Percentiles rank a stretch among this genome's conserved stretches.
Conservation (phyloP, 371 early-diverging fungal genomes). For the Mucor circinelloides region DNA sequence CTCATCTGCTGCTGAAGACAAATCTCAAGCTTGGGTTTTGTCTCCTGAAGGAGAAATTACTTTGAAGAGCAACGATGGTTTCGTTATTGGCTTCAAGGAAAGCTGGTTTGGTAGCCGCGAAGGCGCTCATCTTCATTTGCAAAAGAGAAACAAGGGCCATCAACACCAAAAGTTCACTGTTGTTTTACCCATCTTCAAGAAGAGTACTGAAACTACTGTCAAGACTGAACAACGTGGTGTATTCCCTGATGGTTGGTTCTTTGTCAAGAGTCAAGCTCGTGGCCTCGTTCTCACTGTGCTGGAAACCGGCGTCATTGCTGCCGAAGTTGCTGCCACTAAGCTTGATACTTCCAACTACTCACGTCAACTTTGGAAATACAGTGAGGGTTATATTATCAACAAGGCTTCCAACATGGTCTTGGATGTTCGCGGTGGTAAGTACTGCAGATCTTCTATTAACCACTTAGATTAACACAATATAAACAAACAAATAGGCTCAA, state of each 20-base stretch:
- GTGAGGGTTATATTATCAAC: conserved; percentile 57
- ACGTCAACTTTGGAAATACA: conserved; percentile 61
- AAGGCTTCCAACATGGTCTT: conserved; percentile 60
- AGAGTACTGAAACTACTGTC: conserved; percentile 13
- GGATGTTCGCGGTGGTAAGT: conserved; percentile 60
- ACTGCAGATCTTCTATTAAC: not conserved
- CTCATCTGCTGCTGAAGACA: conserved; percentile 19
- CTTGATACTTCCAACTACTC: conserved; percentile 51
- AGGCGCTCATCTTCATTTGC: conserved; percentile 47
- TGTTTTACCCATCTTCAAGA: conserved; percentile 47
- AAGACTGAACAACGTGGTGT: conserved; percentile 27
- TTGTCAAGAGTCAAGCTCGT: conserved; percentile 60
- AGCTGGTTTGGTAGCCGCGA: conserved; percentile 48
- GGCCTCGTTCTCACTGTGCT: conserved; percentile 50
- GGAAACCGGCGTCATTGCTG: conserved; percentile 30
- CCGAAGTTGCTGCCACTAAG: conserved; percentile 51
- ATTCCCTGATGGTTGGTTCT: conserved; percentile 66
- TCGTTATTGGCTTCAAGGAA: conserved; percentile 57
- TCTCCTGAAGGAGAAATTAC: conserved; percentile 43
- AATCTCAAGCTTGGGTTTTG: conserved; percentile 40
- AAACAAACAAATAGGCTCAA: conserved; percentile 27
- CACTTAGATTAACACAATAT: not conserved
- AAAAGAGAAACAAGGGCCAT: conserved; percentile 31
- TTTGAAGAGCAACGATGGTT: conserved; percentile 37
- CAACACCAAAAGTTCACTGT: conserved; percentile 41